phyloP scores from a whole-genome alignment of 2,329 filamentous ascomycete species.

The Aspergillus sp. region DNA sequence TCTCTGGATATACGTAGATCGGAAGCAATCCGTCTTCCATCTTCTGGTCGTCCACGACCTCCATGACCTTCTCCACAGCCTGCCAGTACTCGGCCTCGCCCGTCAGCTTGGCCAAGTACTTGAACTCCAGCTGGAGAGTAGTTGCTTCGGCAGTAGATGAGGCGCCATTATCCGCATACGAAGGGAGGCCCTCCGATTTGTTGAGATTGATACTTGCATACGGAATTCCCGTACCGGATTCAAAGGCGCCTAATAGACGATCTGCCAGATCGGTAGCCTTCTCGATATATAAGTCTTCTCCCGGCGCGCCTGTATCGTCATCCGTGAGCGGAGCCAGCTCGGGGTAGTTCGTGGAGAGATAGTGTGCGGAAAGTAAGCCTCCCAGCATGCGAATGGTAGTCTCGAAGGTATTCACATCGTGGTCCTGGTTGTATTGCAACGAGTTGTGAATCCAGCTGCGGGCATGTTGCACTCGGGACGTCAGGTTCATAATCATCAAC shows the following conservation, averaged over 20 bases:
- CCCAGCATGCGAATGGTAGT: conserved; percentile 98
- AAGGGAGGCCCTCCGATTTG: conserved; percentile 71
- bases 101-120: conserved; percentile 92
- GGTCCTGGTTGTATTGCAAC: conserved; percentile 84
- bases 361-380: conserved; percentile 88
- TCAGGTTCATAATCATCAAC: conserved; percentile 97
- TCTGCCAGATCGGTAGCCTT: conserved; percentile 93
- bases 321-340: conserved; percentile 73
- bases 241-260: conserved; percentile 81
- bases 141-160: conserved; percentile 94
- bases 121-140: conserved; percentile 91
- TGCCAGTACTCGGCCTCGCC: conserved; percentile 94
- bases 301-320: conserved; percentile 69
- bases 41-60: conserved; percentile 82
- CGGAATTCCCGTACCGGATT: conserved; percentile 81
- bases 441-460: conserved; percentile 83
- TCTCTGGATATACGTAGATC: conserved; percentile 82
- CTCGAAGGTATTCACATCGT: conserved; percentile 97
- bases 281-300: conserved; percentile 91
- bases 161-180: conserved; percentile 81
- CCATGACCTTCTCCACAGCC: conserved; percentile 85
- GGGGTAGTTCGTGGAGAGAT: conserved; percentile 82
- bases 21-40: conserved; percentile 80
- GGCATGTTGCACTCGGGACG: conserved; percentile 77
- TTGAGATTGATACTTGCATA: conserved; percentile 88